Percentiles rank a stretch among this genome's conserved stretches.
Conservation (phyloP, 2,329 filamentous ascomycete species). For the Pseudocercospora eumusae region DNA sequence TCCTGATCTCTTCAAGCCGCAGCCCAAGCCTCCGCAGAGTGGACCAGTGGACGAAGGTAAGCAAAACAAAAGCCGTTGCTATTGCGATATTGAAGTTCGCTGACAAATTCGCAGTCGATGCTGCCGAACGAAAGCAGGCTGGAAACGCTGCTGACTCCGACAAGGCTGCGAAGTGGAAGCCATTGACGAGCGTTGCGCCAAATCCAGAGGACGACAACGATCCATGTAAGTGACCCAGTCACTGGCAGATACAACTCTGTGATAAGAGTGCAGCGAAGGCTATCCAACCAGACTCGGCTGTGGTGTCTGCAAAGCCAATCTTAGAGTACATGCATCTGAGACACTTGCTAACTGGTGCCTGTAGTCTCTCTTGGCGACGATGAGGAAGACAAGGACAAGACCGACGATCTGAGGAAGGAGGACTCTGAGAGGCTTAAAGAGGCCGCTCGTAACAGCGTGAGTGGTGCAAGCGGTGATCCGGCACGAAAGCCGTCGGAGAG, state of each 20-base stretch:
- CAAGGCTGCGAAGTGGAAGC: slow-evolving; percentile 95
- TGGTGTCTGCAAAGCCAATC: neutral
- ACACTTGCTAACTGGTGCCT: neutral
- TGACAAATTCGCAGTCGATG: slow-evolving; percentile 58
- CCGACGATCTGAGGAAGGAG: slow-evolving; percentile 60
- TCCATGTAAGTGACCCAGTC: slow-evolving; percentile 56
- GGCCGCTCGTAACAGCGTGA: slow-evolving; percentile 54
- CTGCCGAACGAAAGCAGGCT: slow-evolving; percentile 59
- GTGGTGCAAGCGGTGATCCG: slow-evolving; percentile 44
- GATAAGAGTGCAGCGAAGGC: neutral
- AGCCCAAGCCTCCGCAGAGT: slow-evolving; percentile 56
- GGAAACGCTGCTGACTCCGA: slow-evolving; percentile 41
- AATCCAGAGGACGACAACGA: slow-evolving; percentile 87
- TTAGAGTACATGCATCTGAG: too few species aligned
- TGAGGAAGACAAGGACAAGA: slow-evolving; percentile 66
- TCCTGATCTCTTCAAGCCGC: slow-evolving; percentile 76
- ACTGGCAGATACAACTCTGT: too few species aligned
- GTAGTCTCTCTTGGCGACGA: slow-evolving; percentile 84
- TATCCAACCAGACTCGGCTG: neutral
- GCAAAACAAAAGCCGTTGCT: neutral
- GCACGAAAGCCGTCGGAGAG: slow-evolving; percentile 37
- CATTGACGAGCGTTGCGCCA: slow-evolving; percentile 80
- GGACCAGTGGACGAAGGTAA: slow-evolving; percentile 67
- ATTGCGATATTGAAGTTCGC: neutral
- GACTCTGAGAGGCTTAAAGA: slow-evolving; percentile 55